Evolutionary conservation across 441 rosid genomes (phyloP).

Genomic region (Euphorbia schlechtendalii): DNA sequence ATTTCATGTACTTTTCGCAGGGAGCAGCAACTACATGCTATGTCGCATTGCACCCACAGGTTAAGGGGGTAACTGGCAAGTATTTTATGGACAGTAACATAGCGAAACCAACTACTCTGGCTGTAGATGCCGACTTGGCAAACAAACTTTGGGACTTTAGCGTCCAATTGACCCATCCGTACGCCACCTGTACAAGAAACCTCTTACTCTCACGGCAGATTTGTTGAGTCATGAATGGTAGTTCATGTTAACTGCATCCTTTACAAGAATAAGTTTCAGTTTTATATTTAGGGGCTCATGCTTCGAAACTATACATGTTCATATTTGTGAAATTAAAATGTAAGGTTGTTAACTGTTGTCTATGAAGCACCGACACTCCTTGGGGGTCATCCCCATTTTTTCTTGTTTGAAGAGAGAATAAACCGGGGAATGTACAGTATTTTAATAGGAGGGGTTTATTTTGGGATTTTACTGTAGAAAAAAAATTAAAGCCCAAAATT

Average conservation of each 20-base stretch:
- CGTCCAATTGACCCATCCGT: conserved; percentile 15
- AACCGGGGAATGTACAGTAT: too few species aligned
- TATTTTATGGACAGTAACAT: conserved; percentile 22
- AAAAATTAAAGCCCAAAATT: too few species aligned
- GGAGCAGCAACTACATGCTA: conserved; percentile 32
- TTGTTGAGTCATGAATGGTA: too few species aligned
- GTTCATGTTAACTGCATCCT: background rate
- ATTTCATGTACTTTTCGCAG: background rate
- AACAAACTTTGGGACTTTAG: conserved; percentile 26
- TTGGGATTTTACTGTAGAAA: too few species aligned
- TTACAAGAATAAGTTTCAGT: background rate
- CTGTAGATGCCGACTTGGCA: conserved; percentile 18
- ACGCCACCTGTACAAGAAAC: background rate
- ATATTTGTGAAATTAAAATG: too few species aligned
- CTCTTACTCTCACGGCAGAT: too few species aligned
- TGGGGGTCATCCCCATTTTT: too few species aligned
- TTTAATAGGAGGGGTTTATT: too few species aligned
- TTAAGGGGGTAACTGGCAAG: conserved; percentile 17
- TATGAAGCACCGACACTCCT: too few species aligned
- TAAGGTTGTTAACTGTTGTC: too few species aligned
- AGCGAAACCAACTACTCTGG: conserved; percentile 12
- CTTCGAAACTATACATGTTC: too few species aligned
- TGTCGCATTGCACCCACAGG: conserved; percentile 23
- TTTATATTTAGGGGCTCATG: background rate
- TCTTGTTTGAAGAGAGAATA: too few species aligned